Evolutionary conservation across 306 rosid species (phyloP).

Genomic region (Echinosophora koreensis): DNA sequence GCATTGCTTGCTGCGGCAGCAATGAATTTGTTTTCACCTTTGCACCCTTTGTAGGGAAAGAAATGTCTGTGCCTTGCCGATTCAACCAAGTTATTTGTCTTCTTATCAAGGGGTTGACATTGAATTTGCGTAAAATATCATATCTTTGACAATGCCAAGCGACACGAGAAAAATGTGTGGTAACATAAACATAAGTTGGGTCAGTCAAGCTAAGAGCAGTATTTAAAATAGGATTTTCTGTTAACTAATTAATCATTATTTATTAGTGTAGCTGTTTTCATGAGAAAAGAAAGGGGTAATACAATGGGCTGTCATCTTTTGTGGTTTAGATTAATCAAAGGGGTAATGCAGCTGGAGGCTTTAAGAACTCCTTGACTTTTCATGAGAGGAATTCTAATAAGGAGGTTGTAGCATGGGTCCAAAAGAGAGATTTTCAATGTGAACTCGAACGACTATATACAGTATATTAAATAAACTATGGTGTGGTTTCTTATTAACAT

Average conservation of each 20-base stretch:
- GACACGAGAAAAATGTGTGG: conserved; percentile 29
- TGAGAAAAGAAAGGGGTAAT: not conserved
- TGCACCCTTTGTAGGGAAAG: conserved; percentile 6
- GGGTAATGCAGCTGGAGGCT: conserved; percentile 34
- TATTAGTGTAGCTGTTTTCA: not conserved
- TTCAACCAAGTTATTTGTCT: conserved; percentile 46
- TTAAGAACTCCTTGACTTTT: conserved; percentile 35
- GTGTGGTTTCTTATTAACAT: too few species aligned
- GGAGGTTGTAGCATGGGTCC: not conserved
- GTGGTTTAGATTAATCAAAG: not conserved
- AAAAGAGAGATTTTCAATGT: not conserved
- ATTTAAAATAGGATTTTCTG: not conserved
- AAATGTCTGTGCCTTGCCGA: conserved; percentile 21
- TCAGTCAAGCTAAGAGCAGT: conserved; percentile 18
- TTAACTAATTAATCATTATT: conserved; percentile 1
- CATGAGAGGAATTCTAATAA: not conserved
- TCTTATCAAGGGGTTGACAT: conserved; percentile 34
- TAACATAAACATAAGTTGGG: not conserved
- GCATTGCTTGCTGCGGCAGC: conserved; percentile 31
- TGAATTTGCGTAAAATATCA: conserved; percentile 23
- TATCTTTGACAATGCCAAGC: conserved; percentile 22
- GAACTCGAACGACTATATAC: conserved; percentile 1
- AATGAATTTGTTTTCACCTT: conserved; percentile 28
- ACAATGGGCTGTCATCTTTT: not conserved
- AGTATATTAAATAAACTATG: not conserved